Percentiles rank a stretch among this genome's conserved stretches.
These are phyloP conservation scores for Colletotrichum sp. DNA, from an alignment of 2,329 filamentous ascomycete genomes.

Conservation along the genomic window DNA sequence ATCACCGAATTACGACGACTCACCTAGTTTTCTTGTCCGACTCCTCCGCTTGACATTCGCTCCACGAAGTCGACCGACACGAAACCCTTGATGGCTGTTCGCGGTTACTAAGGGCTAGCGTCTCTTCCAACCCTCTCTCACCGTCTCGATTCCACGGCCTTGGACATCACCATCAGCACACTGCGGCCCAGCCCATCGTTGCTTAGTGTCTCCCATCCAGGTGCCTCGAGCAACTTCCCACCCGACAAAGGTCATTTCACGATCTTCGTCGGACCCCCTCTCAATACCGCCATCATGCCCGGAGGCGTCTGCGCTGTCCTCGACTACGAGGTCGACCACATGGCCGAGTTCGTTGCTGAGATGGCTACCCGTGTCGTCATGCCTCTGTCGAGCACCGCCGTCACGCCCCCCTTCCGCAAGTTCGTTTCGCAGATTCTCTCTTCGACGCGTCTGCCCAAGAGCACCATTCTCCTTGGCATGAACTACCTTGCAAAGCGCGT, in stretches of 20 bases:
- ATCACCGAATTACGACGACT: neutral
- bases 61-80: neutral
- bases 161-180: neutral
- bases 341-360: constrained; percentile 94
- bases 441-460: constrained; percentile 87
- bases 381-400: constrained; percentile 45
- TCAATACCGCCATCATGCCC: constrained; percentile 56
- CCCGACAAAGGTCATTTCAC: constrained; percentile 41
- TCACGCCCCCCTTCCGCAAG: constrained; percentile 82
- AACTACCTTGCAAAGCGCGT: constrained; percentile 87
- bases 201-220: neutral
- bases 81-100: constrained; percentile 19
- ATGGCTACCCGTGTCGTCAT: constrained; percentile 72
- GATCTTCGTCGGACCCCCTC: constrained; percentile 44
- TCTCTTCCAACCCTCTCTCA: neutral
- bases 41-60: neutral
- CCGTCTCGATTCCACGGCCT: neutral
- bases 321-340: constrained; percentile 95
- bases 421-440: constrained; percentile 91
- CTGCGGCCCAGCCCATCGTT: neutral
- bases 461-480: constrained; percentile 88
- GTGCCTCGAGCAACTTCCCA: constrained; percentile 15
- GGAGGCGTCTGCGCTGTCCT: constrained; percentile 92
- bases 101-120: constrained; percentile 6
- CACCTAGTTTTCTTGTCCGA: neutral